A percentile compares a stretch with the other conserved stretches of the same genome.
Evolutionary conservation across 805 yeast species (phyloP).

Genomic region (Teunomyces cretensis): DNA sequence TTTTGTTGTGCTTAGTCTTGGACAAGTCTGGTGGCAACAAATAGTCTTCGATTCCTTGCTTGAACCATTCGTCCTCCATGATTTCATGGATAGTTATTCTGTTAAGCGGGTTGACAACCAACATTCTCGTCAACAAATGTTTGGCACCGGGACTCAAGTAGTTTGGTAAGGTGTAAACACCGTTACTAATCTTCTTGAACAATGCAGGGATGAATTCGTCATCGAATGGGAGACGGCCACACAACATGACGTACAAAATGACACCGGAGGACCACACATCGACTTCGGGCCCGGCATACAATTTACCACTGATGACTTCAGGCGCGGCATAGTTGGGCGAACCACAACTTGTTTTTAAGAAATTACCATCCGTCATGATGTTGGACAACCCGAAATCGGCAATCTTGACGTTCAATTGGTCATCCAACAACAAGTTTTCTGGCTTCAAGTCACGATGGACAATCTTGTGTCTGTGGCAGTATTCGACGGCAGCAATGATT

Average conservation of each 20-base stretch:
- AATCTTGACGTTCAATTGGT: constrained; percentile 28
- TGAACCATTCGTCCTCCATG: constrained; percentile 33
- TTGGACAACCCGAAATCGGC: constrained; percentile 32
- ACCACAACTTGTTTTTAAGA: constrained; percentile 30
- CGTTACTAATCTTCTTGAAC: constrained; percentile 30
- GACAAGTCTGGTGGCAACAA: constrained; percentile 29
- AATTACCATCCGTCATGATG: constrained; percentile 33
- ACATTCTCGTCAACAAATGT: constrained; percentile 27
- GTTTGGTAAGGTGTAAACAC: constrained; percentile 33
- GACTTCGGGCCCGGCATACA: constrained; percentile 33
- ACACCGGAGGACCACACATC: constrained; percentile 33
- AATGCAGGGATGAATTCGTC: constrained; percentile 31
- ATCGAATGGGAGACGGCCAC: constrained; percentile 30
- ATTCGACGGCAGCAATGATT: constrained; percentile 31
- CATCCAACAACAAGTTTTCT: constrained; percentile 47
- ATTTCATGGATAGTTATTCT: constrained; percentile 31
- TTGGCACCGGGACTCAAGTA: constrained; percentile 29
- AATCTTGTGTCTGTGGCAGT: constrained; percentile 32
- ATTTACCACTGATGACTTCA: constrained; percentile 30
- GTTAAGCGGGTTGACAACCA: constrained; percentile 31
- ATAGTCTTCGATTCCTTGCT: constrained; percentile 27
- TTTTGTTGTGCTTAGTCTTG: constrained; percentile 23
- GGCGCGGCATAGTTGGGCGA: constrained; percentile 33
- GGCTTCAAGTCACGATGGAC: constrained; percentile 83
- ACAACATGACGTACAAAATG: constrained; percentile 29